A percentile compares a stretch with the other conserved stretches of the same genome.
phyloP scores from a whole-genome alignment of 83 land plant species.

The Picea abies region DNA sequence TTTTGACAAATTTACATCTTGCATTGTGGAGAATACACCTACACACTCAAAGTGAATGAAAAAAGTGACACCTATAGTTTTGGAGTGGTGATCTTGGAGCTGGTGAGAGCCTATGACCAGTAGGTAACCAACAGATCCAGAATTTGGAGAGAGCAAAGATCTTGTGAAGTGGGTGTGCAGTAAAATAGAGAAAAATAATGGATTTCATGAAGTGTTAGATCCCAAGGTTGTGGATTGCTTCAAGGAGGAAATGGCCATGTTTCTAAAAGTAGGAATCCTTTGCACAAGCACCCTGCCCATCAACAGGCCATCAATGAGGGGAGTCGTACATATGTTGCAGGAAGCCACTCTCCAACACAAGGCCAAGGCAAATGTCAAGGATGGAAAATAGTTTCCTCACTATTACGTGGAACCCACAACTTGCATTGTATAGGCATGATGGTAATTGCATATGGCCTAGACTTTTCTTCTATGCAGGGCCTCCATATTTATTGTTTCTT shows the following conservation, averaged over 20 bases:
- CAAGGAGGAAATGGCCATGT: too few relatives aligned
- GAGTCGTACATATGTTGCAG: conserved; percentile 31
- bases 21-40: too few relatives aligned
- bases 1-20: too few relatives aligned
- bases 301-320: conserved; percentile 50
- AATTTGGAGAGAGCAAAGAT: conserved; percentile 68
- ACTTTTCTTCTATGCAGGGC: background rate
- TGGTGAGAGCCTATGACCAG: conserved; percentile 73
- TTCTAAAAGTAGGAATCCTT: conserved; percentile 24
- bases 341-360: conserved; percentile 38
- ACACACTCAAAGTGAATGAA: conserved; percentile 29
- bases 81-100: conserved; percentile 21
- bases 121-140: conserved; percentile 57
- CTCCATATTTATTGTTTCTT: too few relatives aligned
- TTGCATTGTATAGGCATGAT: too few relatives aligned
- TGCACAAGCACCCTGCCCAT: conserved; percentile 77
- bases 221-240: too few relatives aligned
- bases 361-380: background rate
- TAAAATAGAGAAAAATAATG: conserved; percentile 49
- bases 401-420: too few relatives aligned
- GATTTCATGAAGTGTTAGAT: conserved; percentile 14
- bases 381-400: too few relatives aligned
- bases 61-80: conserved; percentile 89
- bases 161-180: conserved; percentile 75
- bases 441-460: too few relatives aligned